These are phyloP conservation scores for Mucor saturninus DNA, from an alignment of 371 early-diverging fungal genomes.

Conservation along the genomic window DNA sequence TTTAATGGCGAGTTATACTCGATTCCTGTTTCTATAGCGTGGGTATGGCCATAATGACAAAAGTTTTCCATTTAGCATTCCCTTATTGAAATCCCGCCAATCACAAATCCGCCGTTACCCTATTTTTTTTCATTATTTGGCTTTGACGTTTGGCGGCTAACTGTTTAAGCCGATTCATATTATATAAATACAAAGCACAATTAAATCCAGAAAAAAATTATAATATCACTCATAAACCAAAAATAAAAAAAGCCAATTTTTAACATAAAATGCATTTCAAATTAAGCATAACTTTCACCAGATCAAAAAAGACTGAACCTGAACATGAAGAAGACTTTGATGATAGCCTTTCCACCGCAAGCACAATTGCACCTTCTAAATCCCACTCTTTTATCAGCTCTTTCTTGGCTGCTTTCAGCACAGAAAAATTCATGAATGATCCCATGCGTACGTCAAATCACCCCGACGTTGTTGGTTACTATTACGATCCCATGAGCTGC, in stretches of 20 bases:
- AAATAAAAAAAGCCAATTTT: not conserved
- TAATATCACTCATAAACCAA: no score
- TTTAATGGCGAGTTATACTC: no score
- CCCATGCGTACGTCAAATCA: conserved; percentile 46
- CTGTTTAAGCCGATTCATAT: conserved; percentile 19
- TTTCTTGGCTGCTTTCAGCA: conserved; percentile 18
- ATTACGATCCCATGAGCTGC: conserved; percentile 49
- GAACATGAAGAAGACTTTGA: conserved; percentile 3
- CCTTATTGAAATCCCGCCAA: no score
- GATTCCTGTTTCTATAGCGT: no score
- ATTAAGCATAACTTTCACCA: not conserved
- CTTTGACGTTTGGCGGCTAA: conserved; percentile 24
- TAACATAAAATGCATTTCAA: not conserved
- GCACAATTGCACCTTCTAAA: conserved; percentile 21
- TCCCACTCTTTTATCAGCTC: conserved; percentile 9
- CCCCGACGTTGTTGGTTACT: conserved; percentile 45
- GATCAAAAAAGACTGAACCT: not conserved
- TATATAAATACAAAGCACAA: conserved; percentile 18
- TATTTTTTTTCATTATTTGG: no score
- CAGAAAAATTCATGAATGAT: conserved; percentile 33
- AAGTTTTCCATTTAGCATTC: no score
- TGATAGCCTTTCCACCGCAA: conserved; percentile 17
- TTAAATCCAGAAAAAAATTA: not conserved
- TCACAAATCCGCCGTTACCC: no score
- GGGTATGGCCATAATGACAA: no score